Percentiles rank a stretch among this genome's conserved stretches.
Evolutionary conservation across 2,329 filamentous ascomycete species (phyloP).

Genomic region (Fusarium oligoseptatum): DNA sequence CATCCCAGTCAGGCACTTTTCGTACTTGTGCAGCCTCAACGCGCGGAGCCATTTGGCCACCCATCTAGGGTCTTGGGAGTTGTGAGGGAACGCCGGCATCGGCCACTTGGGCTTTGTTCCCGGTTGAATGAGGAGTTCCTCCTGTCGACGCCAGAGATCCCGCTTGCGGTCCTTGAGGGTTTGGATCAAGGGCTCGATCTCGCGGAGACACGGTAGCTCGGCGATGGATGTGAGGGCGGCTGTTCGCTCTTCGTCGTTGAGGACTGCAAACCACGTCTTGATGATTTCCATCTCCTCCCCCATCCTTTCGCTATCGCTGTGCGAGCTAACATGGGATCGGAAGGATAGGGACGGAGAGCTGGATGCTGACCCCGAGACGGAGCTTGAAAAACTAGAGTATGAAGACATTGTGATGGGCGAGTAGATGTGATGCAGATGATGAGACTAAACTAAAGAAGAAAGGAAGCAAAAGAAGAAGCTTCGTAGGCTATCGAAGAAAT

Average conservation of each 20-base stretch:
- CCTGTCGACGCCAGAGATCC: slow-evolving; percentile 42
- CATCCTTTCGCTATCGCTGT: slow-evolving; percentile 32
- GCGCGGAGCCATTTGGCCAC: slow-evolving; percentile 44
- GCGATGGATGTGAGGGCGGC: slow-evolving; percentile 42
- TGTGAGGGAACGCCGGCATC: slow-evolving; percentile 42
- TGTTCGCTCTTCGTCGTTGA: slow-evolving; percentile 40
- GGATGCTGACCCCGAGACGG: slow-evolving; percentile 39
- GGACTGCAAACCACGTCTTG: slow-evolving; percentile 44
- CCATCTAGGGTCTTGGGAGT: slow-evolving; percentile 43
- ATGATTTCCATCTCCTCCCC: slow-evolving; percentile 42
- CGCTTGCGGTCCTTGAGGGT: slow-evolving; percentile 45
- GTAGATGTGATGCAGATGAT: not conserved
- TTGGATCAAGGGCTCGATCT: slow-evolving; percentile 46
- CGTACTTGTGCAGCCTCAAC: slow-evolving; percentile 45
- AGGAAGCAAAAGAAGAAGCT: slow-evolving; percentile 4
- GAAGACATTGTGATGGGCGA: slow-evolving; percentile 34
- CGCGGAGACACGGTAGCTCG: slow-evolving; percentile 42
- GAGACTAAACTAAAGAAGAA: not conserved
- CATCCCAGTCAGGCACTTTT: slow-evolving; percentile 39
- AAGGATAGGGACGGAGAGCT: slow-evolving; percentile 41
- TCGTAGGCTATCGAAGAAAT: slow-evolving; percentile 6
- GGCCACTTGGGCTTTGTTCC: slow-evolving; percentile 41
- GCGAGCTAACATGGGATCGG: not conserved
- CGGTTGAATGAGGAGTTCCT: slow-evolving; percentile 43
- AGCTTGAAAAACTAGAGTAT: slow-evolving; percentile 35